Conservation (phyloP, 768 basidiomycete species). For the Russula lepida region DNA sequence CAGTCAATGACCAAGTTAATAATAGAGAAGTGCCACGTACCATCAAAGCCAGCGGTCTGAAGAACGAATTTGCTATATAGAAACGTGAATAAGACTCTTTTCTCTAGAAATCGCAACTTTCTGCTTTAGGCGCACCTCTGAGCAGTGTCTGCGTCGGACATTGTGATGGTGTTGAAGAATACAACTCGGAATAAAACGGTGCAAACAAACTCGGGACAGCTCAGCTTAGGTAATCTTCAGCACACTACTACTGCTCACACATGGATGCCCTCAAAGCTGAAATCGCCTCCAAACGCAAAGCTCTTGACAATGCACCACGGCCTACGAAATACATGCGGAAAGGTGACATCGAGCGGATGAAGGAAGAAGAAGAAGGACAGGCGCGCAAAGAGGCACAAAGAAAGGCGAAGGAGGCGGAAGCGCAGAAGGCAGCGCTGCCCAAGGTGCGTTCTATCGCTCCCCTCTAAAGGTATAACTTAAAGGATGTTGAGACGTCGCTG, state of each 20-base stretch:
- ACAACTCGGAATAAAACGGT: conserved; percentile 26
- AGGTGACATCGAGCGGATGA: conserved; percentile 58
- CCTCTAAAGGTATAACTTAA: background rate
- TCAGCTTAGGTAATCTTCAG: conserved; percentile 10
- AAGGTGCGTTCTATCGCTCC: conserved; percentile 27
- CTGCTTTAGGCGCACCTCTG: conserved; percentile 38
- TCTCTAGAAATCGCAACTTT: conserved; percentile 3
- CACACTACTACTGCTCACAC: background rate
- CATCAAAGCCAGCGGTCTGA: conserved; percentile 94
- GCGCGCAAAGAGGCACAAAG: conserved; percentile 17
- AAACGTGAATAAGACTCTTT: conserved; percentile 12
- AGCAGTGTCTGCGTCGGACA: conserved; percentile 49
- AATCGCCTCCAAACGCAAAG: conserved; percentile 81
- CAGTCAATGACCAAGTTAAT: conserved; percentile 13
- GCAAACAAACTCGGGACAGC: conserved; percentile 4
- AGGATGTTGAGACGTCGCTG: conserved; percentile 18
- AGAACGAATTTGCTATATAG: conserved; percentile 68
- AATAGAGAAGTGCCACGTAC: conserved; percentile 31
- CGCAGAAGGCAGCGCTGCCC: conserved; percentile 15
- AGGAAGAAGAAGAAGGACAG: conserved; percentile 20
- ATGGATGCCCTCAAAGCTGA: conserved; percentile 94
- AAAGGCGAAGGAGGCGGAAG: conserved; percentile 10
- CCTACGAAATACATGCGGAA: conserved; percentile 84
- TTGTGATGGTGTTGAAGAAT: conserved; percentile 31
- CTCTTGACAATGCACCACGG: conserved; percentile 45